Percentiles rank a stretch among this genome's conserved stretches.
These are phyloP conservation scores for Aspergillaceae sp. DNA, from an alignment of 2,329 filamentous ascomycete species.

Conservation along the genomic window DNA sequence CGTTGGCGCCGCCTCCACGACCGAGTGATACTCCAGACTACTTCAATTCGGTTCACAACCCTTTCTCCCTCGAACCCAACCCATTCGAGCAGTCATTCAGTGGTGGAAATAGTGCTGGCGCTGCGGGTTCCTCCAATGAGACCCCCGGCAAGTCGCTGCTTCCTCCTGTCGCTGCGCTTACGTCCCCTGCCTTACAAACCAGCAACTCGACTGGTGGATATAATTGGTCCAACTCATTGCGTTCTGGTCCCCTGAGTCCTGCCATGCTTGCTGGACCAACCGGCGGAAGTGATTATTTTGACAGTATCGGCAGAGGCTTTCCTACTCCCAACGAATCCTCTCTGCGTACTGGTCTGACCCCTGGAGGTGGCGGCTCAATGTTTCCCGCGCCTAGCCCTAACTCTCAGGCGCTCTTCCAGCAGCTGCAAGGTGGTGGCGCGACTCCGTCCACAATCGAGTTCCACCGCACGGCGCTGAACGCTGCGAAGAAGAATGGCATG, in stretches of 20 bases:
- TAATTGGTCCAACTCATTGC: conserved; percentile 78
- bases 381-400: conserved; percentile 87
- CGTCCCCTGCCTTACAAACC: conserved; percentile 78
- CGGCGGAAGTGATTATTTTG: conserved; percentile 74
- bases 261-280: conserved; percentile 87
- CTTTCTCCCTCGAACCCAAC: conserved; percentile 67
- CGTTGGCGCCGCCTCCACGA: conserved; percentile 63
- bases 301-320: conserved; percentile 73
- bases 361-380: conserved; percentile 93
- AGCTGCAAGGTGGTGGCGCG: conserved; percentile 68
- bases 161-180: conserved; percentile 81
- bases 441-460: conserved; percentile 92
- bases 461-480: conserved; percentile 81
- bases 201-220: conserved; percentile 60
- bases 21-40: conserved; percentile 57
- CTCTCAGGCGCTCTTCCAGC: conserved; percentile 71
- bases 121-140: conserved; percentile 46
- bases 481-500: conserved; percentile 53
- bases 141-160: conserved; percentile 76
- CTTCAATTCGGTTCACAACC: conserved; percentile 53
- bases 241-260: conserved; percentile 87
- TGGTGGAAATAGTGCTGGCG: conserved; percentile 9
- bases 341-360: conserved; percentile 80
- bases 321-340: conserved; percentile 96
- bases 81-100: conserved; percentile 95